These are phyloP conservation scores for Ceratocystis variospora DNA, from an alignment of 2,329 filamentous ascomycete species.

Conservation along the genomic window DNA sequence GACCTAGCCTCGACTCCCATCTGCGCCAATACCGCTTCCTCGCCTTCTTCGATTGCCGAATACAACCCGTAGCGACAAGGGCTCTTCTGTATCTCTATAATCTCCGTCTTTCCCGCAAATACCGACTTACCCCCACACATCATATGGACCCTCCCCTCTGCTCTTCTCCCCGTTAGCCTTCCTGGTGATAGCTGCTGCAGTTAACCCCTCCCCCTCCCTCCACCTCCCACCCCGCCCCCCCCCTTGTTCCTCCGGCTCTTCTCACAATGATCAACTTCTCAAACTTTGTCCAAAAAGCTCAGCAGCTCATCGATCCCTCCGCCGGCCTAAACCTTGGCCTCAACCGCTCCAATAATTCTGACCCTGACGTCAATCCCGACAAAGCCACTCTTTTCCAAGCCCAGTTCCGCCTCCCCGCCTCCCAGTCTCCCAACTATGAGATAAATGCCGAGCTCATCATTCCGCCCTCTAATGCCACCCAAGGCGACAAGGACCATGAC, in stretches of 20 bases:
- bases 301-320: constrained; percentile 84
- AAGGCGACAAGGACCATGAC: constrained; percentile 56
- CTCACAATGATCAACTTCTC: constrained; percentile 47
- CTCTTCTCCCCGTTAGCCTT: constrained; percentile 18
- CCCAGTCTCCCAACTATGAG: constrained; percentile 87
- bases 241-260: background rate
- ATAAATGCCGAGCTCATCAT: constrained; percentile 93
- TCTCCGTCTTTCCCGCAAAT: background rate
- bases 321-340: constrained; percentile 41
- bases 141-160: constrained; percentile 12
- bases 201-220: background rate
- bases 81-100: background rate
- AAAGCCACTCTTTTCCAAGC: constrained; percentile 88
- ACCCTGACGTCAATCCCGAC: constrained; percentile 67
- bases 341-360: constrained; percentile 45
- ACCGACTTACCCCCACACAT: background rate
- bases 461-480: constrained; percentile 49
- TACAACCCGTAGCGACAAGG: background rate
- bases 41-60: background rate
- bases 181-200: constrained; percentile 12
- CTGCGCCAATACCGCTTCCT: background rate
- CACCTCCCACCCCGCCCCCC: constrained; percentile 7
- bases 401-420: constrained; percentile 87
- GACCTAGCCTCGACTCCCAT: background rate
- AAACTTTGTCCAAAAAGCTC: constrained; percentile 86